phyloP scores from a whole-genome alignment of 352 stramenopile genomes.

The Phytophthora colocasiae region DNA sequence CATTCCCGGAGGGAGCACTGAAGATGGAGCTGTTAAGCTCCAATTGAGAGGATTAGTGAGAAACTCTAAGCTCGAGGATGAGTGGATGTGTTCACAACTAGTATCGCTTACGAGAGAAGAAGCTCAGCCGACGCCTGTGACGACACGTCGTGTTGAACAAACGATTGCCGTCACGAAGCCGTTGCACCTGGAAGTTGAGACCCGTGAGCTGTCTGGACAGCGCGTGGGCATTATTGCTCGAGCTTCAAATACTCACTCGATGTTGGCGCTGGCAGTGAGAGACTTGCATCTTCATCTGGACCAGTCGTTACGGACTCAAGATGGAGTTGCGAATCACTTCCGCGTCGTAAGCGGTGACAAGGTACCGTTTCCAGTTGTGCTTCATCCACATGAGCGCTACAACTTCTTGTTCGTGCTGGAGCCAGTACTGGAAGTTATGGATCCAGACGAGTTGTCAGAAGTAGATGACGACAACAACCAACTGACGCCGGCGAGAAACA shows the following conservation, averaged over 20 bases:
- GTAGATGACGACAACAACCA: slow-evolving; percentile 13
- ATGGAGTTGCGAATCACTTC: slow-evolving; percentile 33
- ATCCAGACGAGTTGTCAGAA: slow-evolving; percentile 24
- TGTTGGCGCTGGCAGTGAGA: slow-evolving; percentile 51
- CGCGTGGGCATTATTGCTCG: slow-evolving; percentile 61
- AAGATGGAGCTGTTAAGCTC: neutral
- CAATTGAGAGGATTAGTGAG: neutral
- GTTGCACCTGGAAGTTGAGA: slow-evolving; percentile 69
- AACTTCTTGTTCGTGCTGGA: slow-evolving; percentile 71
- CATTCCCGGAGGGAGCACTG: slow-evolving; percentile 5
- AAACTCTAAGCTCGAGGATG: slow-evolving; percentile 41
- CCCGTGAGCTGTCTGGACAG: slow-evolving; percentile 38
- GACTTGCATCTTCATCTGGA: slow-evolving; percentile 76
- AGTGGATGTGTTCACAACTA: slow-evolving; percentile 45
- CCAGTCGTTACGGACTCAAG: slow-evolving; percentile 39
- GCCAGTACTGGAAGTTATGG: slow-evolving; percentile 22
- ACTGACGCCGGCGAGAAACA: slow-evolving; percentile 11
- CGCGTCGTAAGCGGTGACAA: slow-evolving; percentile 46
- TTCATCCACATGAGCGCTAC: slow-evolving; percentile 63
- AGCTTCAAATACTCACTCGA: slow-evolving; percentile 54
- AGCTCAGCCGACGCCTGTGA: slow-evolving; percentile 42
- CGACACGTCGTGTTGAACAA: slow-evolving; percentile 57
- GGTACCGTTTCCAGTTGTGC: slow-evolving; percentile 62
- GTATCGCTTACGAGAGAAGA: slow-evolving; percentile 61
- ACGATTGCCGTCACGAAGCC: slow-evolving; percentile 58